A percentile compares a stretch with the other conserved stretches of the same genome.
phyloP scores from a whole-genome alignment of 441 rosid genomes.

The Corymbia calophylla region DNA sequence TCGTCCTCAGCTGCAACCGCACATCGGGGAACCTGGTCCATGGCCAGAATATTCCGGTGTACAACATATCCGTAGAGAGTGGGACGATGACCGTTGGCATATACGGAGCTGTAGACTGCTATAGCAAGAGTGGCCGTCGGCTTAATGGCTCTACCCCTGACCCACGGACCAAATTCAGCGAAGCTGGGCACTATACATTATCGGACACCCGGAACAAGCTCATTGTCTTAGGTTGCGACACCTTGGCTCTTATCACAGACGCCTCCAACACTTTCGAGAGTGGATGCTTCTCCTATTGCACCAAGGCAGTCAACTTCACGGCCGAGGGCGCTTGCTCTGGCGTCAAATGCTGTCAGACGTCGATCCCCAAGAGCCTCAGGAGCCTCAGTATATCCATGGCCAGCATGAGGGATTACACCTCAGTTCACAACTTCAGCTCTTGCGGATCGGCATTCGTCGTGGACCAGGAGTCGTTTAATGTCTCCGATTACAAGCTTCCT shows the following conservation, averaged over 20 bases:
- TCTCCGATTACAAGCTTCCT: not conserved
- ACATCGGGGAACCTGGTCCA: not conserved
- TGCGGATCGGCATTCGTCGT: not conserved
- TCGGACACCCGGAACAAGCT: not conserved
- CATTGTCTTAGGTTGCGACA: not conserved
- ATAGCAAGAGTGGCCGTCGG: rapidly evolving
- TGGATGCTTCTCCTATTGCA: not conserved
- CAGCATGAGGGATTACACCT: rapidly evolving
- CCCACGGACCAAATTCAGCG: rapidly evolving
- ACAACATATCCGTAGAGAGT: not conserved
- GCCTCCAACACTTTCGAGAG: rapidly evolving
- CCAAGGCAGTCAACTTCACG: not conserved
- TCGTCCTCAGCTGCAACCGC: rapidly evolving
- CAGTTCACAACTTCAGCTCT: not conserved
- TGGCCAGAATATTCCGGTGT: rapidly evolving
- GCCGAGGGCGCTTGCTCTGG: not conserved
- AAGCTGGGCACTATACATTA: rapidly evolving
- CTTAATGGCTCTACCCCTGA: rapidly evolving
- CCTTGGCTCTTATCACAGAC: rapidly evolving
- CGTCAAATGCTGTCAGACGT: not conserved
- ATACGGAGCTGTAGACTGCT: not conserved
- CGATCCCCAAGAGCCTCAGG: not conserved
- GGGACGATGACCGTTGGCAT: not conserved
- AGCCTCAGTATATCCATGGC: rapidly evolving
- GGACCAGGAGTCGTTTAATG: not conserved